Base-by-base conservation (phyloP, 352 stramenopile species). In the Globisporangium barbulae region DNA sequence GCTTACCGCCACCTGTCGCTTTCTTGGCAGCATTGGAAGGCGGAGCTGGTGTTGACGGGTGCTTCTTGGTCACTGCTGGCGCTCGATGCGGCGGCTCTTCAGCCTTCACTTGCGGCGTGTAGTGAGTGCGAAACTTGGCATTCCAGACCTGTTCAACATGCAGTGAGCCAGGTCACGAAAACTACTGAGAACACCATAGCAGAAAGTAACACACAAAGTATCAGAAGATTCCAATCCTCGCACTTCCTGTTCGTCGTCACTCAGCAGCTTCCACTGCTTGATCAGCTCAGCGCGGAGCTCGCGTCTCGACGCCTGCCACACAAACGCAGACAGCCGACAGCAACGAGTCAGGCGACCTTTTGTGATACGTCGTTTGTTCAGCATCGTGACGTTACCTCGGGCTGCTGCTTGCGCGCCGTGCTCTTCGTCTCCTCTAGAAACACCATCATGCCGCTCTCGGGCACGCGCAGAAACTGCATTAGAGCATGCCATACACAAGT, bases 391-490 rank as follows among this genome's bases (percentile, higher is more conserved):
- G 3, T 15, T 21, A 78, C 75, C 64, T 62, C 61, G 13, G 74
- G 76, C 41, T 81, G 64, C 10, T 42, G 49, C 10, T 49, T 61
- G 2, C 73, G 71, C 59, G 71, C 62, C 3, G 25, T 39, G 37
- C 37, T 17, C 45, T 68, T 76, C 8, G 30, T 61, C 37, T 73
- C 54, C 50, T 81, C 72, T 53, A 81, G 47, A 45, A 78, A 85
- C 17, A 82, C 53, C 67, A 68, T 71, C 63, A 64, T 69, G 45
- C 64, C 62, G 44, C 64, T 79, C 45, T 69, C 61, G 1, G 76
- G 76, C 7, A 68, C 61, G 2, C 55, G 62, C 15, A 80, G 69
- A 57, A 73, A 81, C 75, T 84, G 44, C 31, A 28, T 5, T 12
- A 17, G 25, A 33, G 5, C 4, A 53, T 61, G 17, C 0, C 17